A percentile compares a stretch with the other conserved stretches of the same genome.
These are phyloP conservation scores for Tephrocybe sp. DNA, from an alignment of 768 basidiomycete species.

Conservation along the genomic window DNA sequence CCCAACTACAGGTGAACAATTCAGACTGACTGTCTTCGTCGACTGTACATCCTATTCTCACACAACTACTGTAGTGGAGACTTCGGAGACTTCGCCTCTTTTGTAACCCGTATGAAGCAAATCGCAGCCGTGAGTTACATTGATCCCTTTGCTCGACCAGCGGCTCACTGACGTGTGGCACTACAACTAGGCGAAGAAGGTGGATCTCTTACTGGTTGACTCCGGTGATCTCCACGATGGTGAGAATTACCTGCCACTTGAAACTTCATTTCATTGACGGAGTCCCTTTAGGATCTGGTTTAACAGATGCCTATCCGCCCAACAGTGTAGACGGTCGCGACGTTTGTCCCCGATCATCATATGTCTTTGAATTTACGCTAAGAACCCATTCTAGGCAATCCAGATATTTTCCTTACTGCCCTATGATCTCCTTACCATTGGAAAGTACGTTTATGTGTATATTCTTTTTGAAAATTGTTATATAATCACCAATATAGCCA, in stretches of 20 bases:
- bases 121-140: slow-evolving; percentile 56
- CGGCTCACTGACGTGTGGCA: neutral
- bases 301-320: slow-evolving; percentile 71
- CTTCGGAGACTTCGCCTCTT: slow-evolving; percentile 80
- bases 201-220: slow-evolving; percentile 85
- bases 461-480: neutral
- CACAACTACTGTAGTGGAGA: slow-evolving; percentile 38
- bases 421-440: slow-evolving; percentile 82
- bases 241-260: slow-evolving; percentile 7
- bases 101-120: slow-evolving; percentile 77
- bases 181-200: slow-evolving; percentile 48
- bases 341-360: slow-evolving; percentile 32
- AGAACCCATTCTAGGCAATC: slow-evolving; percentile 51
- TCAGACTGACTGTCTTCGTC: too few species aligned
- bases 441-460: slow-evolving; percentile 81
- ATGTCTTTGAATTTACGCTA: neutral
- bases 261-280: neutral
- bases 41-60: neutral
- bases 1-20: slow-evolving; percentile 55
- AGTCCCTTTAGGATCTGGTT: slow-evolving; percentile 57
- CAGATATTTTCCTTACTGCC: slow-evolving; percentile 70
- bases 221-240: slow-evolving; percentile 78
- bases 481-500: slow-evolving; percentile 44
- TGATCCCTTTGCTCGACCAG: neutral
- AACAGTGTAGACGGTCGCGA: slow-evolving; percentile 74